These are phyloP conservation scores for Xylaria sp. DNA, from an alignment of 2,329 filamentous ascomycete genomes.

Conservation along the genomic window DNA sequence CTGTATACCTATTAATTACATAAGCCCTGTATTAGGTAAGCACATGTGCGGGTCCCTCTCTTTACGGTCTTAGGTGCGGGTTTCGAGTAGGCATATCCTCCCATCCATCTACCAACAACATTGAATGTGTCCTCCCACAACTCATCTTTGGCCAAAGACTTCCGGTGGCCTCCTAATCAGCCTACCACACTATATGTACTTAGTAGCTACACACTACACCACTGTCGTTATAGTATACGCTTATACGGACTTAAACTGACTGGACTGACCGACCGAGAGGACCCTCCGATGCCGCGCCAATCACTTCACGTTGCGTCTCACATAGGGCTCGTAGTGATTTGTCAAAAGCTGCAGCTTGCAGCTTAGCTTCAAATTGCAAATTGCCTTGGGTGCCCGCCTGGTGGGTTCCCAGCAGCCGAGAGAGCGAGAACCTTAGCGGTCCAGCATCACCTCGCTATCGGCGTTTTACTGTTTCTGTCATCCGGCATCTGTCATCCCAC, in stretches of 20 bases:
- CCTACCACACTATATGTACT: too few relatives aligned
- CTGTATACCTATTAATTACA: neutral
- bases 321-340: conserved; percentile 28
- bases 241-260: too few relatives aligned
- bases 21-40: neutral
- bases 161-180: too few relatives aligned
- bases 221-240: neutral
- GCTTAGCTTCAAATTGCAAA: conserved; percentile 28
- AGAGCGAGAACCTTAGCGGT: neutral
- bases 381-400: conserved; percentile 14
- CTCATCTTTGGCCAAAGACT: too few relatives aligned
- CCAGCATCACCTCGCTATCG: conserved; percentile 5
- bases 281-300: conserved; percentile 19
- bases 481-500: conserved; percentile 26
- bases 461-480: conserved; percentile 33
- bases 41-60: neutral
- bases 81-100: neutral
- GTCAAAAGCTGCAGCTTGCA: conserved; percentile 38
- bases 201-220: neutral
- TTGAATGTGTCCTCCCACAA: too few relatives aligned
- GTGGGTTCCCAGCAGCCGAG: conserved; percentile 12
- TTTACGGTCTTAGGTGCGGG: too few relatives aligned
- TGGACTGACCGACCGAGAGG: neutral
- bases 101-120: too few relatives aligned
- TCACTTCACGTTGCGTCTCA: neutral